Evolutionary conservation across 2,329 filamentous ascomycete genomes (phyloP).

Genomic region (Xylariales sp.): DNA sequence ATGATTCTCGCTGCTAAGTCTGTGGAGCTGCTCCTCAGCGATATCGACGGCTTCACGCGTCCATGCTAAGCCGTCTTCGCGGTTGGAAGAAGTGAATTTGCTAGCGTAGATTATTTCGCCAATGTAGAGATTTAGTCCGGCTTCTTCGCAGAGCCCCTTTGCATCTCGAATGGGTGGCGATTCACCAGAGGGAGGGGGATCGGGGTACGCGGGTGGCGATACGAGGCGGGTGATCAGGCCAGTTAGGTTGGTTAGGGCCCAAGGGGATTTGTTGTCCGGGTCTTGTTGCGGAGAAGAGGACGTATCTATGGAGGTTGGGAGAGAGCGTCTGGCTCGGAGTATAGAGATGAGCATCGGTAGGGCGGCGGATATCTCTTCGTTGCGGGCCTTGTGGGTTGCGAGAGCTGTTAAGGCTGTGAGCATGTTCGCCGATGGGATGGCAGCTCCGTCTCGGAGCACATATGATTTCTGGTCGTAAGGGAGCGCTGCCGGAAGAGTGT

Average conservation of each 20-base stretch:
- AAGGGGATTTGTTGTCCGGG: conserved; percentile 1
- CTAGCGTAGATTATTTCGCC: conserved; percentile 84
- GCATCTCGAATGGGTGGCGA: conserved; percentile 59
- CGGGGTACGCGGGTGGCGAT: conserved; percentile 61
- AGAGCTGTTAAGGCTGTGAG: conserved; percentile 71
- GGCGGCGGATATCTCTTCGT: conserved; percentile 61
- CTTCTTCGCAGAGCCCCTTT: conserved; percentile 74
- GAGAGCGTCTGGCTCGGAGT: conserved; percentile 70
- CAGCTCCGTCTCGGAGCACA: conserved; percentile 56
- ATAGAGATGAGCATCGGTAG: conserved; percentile 83
- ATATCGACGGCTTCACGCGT: conserved; percentile 82
- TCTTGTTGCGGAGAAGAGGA: conserved; percentile 5
- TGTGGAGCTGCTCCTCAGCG: conserved; percentile 64
- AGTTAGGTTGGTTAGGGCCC: conserved; percentile 22
- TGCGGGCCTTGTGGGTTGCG: conserved; percentile 71
- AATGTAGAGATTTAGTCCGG: conserved; percentile 81
- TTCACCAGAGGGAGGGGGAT: conserved; percentile 65
- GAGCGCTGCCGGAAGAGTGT: conserved; percentile 25
- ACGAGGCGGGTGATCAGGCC: conserved; percentile 25
- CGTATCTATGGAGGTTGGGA: conserved; percentile 22
- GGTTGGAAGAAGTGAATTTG: conserved; percentile 33
- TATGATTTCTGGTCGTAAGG: conserved; percentile 60
- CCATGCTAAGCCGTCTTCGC: conserved; percentile 77
- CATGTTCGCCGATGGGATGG: conserved; percentile 65
- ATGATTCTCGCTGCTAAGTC: conserved; percentile 26